Base-by-base conservation (phyloP, 495 filamentous ascomycete species). In the Aspergillus homomorphus region DNA sequence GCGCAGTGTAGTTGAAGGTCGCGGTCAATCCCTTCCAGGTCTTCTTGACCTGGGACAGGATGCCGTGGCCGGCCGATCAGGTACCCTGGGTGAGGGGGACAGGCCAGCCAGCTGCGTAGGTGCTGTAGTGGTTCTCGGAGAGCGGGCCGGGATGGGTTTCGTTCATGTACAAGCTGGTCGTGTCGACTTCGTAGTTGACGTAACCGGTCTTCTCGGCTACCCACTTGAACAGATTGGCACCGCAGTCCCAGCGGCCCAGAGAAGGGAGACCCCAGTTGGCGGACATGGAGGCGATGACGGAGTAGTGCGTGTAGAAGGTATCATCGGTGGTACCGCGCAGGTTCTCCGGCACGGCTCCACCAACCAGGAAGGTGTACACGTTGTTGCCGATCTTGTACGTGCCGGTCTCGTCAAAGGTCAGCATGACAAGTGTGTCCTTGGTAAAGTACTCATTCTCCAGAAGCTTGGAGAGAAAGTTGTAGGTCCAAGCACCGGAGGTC, bases 221-320 rank as follows among this genome's bases (percentile, higher is more conserved):
- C 15, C 81, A 67, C 50, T 73, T 61, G 60, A 86, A 84, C n/a
- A 88, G 75, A 56, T 88, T 88, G 7, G 85, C 84, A 50, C 83
- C 84, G 51, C 84, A 82, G 62, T 88, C 84, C 69, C 82, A 87
- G 66, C 85, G 74, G 18, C 85, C 85, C 12, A 88, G 74, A 38
- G 79, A 83, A 7, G 81, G 79, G 48, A 87, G 73, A 4, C 66
- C 82, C 84, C 84, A 89, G 75, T 91, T 91, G 2, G 82, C 83
- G 20, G 79, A 73, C 10, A 85, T 77, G n/a, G 85, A 85, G 24
- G 87, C 74, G 62, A 91, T 79, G 60, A 79, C 77, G 50, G 81
- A 86, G 78, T 88, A 90, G 75, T 89, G 87, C 64, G 83, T 84
- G 76, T 91, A 91, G 79, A 83, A 89, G 51, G 76, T 82, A 66